Evolutionary conservation across 805 yeast species (phyloP), one percentile per base, ranked within the genome.

Genomic region (Suhomyces faveliae): DNA sequence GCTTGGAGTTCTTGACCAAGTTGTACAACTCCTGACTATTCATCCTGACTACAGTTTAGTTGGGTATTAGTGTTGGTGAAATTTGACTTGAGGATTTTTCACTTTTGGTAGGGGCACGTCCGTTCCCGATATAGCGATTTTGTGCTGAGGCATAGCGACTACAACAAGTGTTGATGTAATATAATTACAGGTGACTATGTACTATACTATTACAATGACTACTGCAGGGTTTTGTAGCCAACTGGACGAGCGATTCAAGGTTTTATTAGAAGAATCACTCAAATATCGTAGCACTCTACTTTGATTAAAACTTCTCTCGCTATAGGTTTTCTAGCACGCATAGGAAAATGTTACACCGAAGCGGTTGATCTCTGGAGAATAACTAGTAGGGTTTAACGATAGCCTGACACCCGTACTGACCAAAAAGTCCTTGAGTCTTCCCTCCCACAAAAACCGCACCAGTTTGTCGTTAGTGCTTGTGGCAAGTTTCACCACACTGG

Each of bases 381-480:
- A 61, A 1, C 75, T 70, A 11, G 43, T 44, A 2, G 56, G 52
- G 45, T 71, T 74, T 21, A 76, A 50, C 40, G 70, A 69, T 3
- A 87, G 50, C 47, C 77, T 81, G 5, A 81, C 73, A 0, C 97
- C 97, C 1, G 92, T 79, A 42, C 88, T 81, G 2, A 91, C 70
- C 44, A 92, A 63, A 62, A 92, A 87, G 38, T 89, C 95, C 57
- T 85, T 84, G 57, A 80, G 81, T 51, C 86, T 80, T 0, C 97
- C 97, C 58, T 88, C 97, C 97, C 97, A 92, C 40, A 88, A 68
- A 5, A 90, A 42, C 50, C 80, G 81, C 11, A 88, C 56, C 50
- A 80, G 75, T 53, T 74, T 77, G 44, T 83, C 85, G 40, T 80
- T 82, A 24, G 89, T 54, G 39, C 89, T 83, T 0, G 94, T 81